These are phyloP conservation scores for Termitomyces bulborhizus DNA, from an alignment of 768 basidiomycete genomes.

Conservation along the genomic window DNA sequence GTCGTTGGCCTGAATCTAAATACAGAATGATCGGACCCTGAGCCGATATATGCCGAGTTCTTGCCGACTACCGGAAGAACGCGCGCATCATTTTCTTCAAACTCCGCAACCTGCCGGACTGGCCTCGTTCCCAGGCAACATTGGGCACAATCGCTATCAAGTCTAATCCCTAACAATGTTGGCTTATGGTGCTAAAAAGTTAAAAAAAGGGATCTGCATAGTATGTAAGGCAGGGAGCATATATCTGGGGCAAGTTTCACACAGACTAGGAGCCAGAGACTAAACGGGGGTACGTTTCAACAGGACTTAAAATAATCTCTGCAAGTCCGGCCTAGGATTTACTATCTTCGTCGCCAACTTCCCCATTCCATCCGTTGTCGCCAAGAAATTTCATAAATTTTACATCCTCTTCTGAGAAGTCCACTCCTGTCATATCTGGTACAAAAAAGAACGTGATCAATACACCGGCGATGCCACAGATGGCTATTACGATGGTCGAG, in stretches of 20 bases:
- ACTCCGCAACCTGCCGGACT: no score
- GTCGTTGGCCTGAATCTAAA: no score
- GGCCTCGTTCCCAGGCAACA: no score
- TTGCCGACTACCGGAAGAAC: no score
- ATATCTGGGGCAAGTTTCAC: background rate
- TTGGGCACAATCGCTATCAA: no score
- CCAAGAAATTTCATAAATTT: constrained; percentile 49
- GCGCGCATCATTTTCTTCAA: no score
- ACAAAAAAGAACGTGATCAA: constrained; percentile 33
- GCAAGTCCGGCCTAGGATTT: no score
- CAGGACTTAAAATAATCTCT: no score
- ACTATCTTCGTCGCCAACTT: constrained; percentile 33
- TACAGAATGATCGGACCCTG: background rate
- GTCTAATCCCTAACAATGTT: no score
- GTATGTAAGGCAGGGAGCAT: background rate
- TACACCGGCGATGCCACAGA: constrained; percentile 15
- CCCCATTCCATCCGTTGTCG: constrained; percentile 61
- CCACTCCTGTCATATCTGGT: constrained; percentile 50
- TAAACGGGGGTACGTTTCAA: background rate
- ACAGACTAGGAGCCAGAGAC: background rate
- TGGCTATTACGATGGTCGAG: no score
- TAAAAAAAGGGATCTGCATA: background rate
- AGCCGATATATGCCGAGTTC: background rate
- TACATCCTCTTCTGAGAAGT: constrained; percentile 60
- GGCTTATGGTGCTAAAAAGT: background rate